Percentiles rank a stretch among this genome's conserved stretches.
These are phyloP conservation scores for Crithidia fasciculata DNA, from an alignment of 208 protist species.

Conservation along the genomic window DNA sequence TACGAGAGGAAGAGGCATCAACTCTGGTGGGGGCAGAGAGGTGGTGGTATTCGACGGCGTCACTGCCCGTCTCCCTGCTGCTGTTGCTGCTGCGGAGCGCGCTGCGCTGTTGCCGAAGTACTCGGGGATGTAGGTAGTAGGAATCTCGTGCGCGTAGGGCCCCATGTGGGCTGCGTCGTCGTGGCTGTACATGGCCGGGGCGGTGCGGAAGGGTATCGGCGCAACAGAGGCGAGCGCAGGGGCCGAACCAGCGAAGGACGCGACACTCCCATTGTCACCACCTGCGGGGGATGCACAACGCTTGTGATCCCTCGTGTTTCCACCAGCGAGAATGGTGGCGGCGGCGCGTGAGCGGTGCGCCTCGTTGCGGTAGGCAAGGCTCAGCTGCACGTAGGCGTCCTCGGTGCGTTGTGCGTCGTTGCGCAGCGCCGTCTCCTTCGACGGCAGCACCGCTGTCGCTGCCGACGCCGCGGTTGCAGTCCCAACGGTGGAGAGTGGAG, in stretches of 20 bases:
- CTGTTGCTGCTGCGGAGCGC: not conserved
- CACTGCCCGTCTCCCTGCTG: no score
- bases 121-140: conserved; percentile 29
- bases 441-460: not conserved
- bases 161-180: conserved; percentile 26
- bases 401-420: conserved; percentile 20
- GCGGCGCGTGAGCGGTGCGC: conserved; percentile 24
- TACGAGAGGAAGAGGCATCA: conserved; percentile 30
- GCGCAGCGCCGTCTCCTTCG: conserved; percentile 25
- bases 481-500: no score
- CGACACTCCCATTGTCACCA: not conserved
- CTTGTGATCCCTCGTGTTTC: not conserved
- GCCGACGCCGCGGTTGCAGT: not conserved
- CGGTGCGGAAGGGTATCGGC: conserved; percentile 20
- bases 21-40: not conserved
- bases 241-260: not conserved
- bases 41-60: no score
- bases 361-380: conserved; percentile 29
- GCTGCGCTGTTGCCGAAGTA: conserved; percentile 22
- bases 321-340: conserved; percentile 16
- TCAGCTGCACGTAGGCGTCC: conserved; percentile 33
- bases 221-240: not conserved
- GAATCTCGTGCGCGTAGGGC: conserved; percentile 22
- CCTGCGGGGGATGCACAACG: no score
- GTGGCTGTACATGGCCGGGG: conserved; percentile 30